Base-by-base conservation (phyloP, 2,329 filamentous ascomycete species). In the Aaosphaeria arxii region DNA sequence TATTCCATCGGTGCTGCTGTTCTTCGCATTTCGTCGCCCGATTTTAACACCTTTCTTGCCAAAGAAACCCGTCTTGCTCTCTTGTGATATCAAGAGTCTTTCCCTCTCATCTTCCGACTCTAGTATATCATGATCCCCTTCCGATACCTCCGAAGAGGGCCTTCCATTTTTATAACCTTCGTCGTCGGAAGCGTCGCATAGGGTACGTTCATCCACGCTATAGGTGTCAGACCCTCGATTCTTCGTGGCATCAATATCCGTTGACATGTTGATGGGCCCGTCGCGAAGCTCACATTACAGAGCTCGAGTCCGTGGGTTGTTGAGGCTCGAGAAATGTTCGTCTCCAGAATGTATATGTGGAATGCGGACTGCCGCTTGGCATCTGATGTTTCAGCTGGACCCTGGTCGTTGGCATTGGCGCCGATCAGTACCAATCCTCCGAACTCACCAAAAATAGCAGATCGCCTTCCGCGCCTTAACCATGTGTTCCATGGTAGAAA, bases 51-150 rank as follows among this genome's bases (percentile, higher is more conserved):
- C 48, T 5, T 58, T 64, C 47, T 51, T 59, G 42, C 55, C 54
- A 46, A 72, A 63, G 6, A 69, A 46, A 4, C 58, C 52, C 49
- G 52, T 32, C 24, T 55, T 36, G 4, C 60, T 55, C 35, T 61
- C 59, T 45, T 63, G 56, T 28, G 64, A 59, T 30, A 63, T 59
- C 46, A 77, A 56, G 33, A 77, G 55, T 42, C 65, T 57, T 56
- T 77, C 74, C 36, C 71, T 67, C 57, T 77, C 75, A 44, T 77
- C 74, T 52, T 77, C 74, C 7, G 71, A 71, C 29, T 71, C 67
- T n/a, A 76, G 50, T 6, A 75, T 67, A 35, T 73, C 70, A 31
- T 66, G 61, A 43, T 74, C 73, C 48, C 52, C 56, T 35, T 64
- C 62, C 29, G 56, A 59, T 0, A 69, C 45, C 30, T 74, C 72